phyloP scores from a whole-genome alignment of 208 protist species.

The Crithidia fasciculata region DNA sequence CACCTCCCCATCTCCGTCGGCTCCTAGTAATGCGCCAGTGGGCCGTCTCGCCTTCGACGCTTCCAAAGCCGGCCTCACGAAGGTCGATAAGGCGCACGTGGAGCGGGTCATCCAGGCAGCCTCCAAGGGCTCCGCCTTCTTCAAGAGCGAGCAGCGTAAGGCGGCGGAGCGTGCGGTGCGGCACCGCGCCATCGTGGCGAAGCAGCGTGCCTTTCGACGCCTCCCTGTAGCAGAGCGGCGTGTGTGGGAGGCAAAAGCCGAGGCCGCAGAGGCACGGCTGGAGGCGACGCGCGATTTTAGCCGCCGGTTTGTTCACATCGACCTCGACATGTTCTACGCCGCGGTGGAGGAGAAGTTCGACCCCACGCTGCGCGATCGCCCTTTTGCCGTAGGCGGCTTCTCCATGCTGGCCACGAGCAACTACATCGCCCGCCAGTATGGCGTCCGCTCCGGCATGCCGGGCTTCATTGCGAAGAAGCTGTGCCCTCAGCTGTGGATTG shows the following conservation, averaged over 20 bases:
- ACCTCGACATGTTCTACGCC: slow-evolving; percentile 94
- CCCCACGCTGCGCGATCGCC: slow-evolving; percentile 67
- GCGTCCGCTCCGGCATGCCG: slow-evolving; percentile 94
- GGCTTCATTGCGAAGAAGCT: slow-evolving; percentile 91
- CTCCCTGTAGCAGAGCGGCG: slow-evolving; percentile 27
- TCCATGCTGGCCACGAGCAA: slow-evolving; percentile 93
- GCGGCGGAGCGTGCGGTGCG: slow-evolving; percentile 26
- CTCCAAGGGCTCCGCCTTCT: slow-evolving; percentile 56
- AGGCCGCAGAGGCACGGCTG: slow-evolving; percentile 31
- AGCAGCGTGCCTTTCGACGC: slow-evolving; percentile 22
- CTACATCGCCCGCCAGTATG: slow-evolving; percentile 93
- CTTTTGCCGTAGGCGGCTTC: slow-evolving; percentile 92
- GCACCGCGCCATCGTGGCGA: slow-evolving; percentile 27
- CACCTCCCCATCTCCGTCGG: no score
- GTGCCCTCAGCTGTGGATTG: slow-evolving; percentile 77
- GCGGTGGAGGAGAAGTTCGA: slow-evolving; percentile 85
- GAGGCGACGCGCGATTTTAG: slow-evolving; percentile 50
- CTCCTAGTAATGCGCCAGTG: not conserved
- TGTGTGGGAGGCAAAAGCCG: slow-evolving; percentile 19
- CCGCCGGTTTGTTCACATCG: slow-evolving; percentile 65
- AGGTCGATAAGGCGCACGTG: slow-evolving; percentile 61
- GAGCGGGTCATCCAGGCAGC: slow-evolving; percentile 51
- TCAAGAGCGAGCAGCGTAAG: slow-evolving; percentile 50
- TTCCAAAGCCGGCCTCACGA: slow-evolving; percentile 60
- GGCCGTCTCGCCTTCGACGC: slow-evolving; percentile 39